These are phyloP conservation scores for Casaregolazyma suthepensis DNA, from an alignment of 1,139 yeast species.

Conservation along the genomic window DNA sequence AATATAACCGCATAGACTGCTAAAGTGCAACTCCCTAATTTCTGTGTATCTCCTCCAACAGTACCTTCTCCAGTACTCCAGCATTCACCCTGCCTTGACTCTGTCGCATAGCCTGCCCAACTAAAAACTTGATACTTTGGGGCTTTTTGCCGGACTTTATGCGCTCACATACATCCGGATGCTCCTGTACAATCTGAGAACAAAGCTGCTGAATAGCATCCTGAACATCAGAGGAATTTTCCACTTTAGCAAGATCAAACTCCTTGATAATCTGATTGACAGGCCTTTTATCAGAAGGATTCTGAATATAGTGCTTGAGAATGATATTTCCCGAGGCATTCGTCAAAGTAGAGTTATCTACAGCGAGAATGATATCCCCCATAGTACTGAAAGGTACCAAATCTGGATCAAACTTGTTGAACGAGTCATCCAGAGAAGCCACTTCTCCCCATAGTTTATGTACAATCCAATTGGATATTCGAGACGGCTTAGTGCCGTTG, in stretches of 20 bases:
- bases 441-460: conserved; percentile 75
- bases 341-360: conserved; percentile 38
- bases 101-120: conserved; percentile 80
- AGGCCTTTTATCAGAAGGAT: conserved; percentile 29
- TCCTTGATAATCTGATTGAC: conserved; percentile 47
- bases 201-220: conserved; percentile 51
- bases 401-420: conserved; percentile 35
- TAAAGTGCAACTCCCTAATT: not conserved
- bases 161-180: conserved; percentile 53
- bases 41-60: conserved; percentile 6
- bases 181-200: conserved; percentile 42
- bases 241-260: conserved; percentile 45
- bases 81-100: conserved; percentile 51
- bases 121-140: conserved; percentile 62
- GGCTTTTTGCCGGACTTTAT: conserved; percentile 52
- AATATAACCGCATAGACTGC: not conserved
- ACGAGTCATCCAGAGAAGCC: conserved; percentile 35
- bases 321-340: conserved; percentile 62
- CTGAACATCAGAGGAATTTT: conserved; percentile 29
- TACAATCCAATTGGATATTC: conserved; percentile 74
- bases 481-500: conserved; percentile 20
- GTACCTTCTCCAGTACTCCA: conserved; percentile 9
- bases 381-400: conserved; percentile 37
- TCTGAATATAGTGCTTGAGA: conserved; percentile 49
- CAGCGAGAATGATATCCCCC: conserved; percentile 40